phyloP scores from a whole-genome alignment of 352 stramenopile genomes.

The Plasmopara viticola region DNA sequence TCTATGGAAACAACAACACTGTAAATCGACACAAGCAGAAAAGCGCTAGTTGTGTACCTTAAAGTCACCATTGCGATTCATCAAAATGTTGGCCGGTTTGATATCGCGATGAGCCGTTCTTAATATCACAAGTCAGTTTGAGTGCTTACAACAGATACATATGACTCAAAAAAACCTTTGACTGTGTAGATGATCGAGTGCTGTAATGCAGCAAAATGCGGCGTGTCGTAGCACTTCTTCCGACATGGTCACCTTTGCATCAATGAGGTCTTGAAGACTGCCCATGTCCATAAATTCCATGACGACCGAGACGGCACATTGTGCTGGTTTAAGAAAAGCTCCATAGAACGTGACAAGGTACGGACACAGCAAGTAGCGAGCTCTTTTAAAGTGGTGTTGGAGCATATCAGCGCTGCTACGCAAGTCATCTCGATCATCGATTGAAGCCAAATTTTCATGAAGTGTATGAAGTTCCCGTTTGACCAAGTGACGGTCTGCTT shows the following conservation, averaged over 20 bases:
- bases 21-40: background rate
- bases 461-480: conserved; percentile 83
- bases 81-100: conserved; percentile 87
- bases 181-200: conserved; percentile 81
- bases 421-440: conserved; percentile 21
- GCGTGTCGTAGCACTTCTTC: conserved; percentile 65
- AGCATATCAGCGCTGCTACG: background rate
- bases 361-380: conserved; percentile 31
- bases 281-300: conserved; percentile 93
- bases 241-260: conserved; percentile 36
- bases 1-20: conserved; percentile 21
- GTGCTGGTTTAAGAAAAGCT: conserved; percentile 69
- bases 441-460: conserved; percentile 71
- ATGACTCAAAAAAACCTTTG: conserved; percentile 31
- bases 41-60: conserved; percentile 34
- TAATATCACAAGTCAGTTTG: background rate
- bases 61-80: conserved; percentile 79
- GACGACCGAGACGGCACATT: conserved; percentile 77
- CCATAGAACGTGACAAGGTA: conserved; percentile 88
- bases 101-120: conserved; percentile 71
- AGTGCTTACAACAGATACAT: conserved; percentile 2
- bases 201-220: conserved; percentile 75
- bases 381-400: conserved; percentile 12
- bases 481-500: conserved; percentile 76
- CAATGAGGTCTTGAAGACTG: conserved; percentile 73